Base-by-base conservation (phyloP, 495 filamentous ascomycete species). In the Bryoglossum gracile region DNA sequence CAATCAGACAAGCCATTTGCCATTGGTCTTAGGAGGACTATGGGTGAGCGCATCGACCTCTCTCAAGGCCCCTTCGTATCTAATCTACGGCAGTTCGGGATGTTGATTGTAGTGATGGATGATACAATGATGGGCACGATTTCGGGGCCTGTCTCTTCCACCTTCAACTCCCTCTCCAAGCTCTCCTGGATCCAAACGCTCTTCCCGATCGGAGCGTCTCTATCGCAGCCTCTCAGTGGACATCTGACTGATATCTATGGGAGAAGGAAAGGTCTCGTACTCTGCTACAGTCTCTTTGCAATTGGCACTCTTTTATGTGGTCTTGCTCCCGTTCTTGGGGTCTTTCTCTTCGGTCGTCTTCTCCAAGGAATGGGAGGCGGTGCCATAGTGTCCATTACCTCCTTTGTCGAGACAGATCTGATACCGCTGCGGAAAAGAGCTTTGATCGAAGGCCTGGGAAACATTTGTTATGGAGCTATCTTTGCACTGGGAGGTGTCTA, bases 341-440 rank as follows among this genome's bases (percentile, higher is more conserved):
- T 28, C 5, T 10, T 53, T 10, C 3, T 53, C n/a, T 6, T 43
- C 2, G 89, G 90, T 10, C 74, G 89, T 5, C 78, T 94, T n/a
- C 62, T 95, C 0, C 85, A 87, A 17, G 89, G 89, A 2, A 77
- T 89, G 14, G 89, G 89, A 2, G 89, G 89, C 0, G 89, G 88
- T 4, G 87, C 87, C 6, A 58, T 95, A 26, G 83, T 75, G 52
- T 78, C 83, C 0, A 91, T 95, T 48, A 77, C 80, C 3, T 87
- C 86, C 0, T 89, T 95, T 57, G 67, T 95, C 16, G 81, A 70
- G 9, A 84, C 83, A 0, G 89, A 96, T 60, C 64, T 96, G 35
- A 73, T 95, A 14, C 89, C 89, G 13, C 68, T 94, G 21, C 76
- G 89, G 17, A 80, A 80, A 51, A 74, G 89, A 50, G 90, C 89